Percentiles rank a stretch among this genome's conserved stretches.
Evolutionary conservation across 495 filamentous ascomycete genomes (phyloP).

Genomic region (Barbatosphaeria neglecta): DNA sequence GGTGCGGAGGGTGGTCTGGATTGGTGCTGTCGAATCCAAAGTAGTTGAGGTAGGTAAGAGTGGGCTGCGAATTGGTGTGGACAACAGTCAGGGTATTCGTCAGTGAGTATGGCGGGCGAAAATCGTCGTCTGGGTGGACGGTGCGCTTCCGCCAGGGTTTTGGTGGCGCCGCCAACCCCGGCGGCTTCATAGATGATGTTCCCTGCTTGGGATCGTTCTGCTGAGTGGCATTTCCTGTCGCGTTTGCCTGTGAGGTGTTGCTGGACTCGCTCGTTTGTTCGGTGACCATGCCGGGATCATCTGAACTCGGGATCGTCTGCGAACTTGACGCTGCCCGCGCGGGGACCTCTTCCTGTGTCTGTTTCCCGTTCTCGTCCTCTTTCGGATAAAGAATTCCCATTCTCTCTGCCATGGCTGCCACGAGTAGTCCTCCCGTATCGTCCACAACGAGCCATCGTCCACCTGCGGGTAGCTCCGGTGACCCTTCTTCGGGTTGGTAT

Average conservation of each 20-base stretch:
- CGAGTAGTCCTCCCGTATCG: conserved; percentile 76
- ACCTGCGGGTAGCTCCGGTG: conserved; percentile 3
- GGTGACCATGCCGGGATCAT: background rate
- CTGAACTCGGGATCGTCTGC: background rate
- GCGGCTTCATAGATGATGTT: background rate
- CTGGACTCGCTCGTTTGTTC: background rate
- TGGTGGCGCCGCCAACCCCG: background rate
- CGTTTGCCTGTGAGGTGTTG: conserved; percentile 12
- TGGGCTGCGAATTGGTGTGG: conserved; percentile 82
- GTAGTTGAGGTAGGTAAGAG: conserved; percentile 74
- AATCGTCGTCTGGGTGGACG: conserved; percentile 21
- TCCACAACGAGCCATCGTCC: conserved; percentile 85
- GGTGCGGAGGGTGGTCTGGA: conserved; percentile 55
- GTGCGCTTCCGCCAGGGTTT: conserved; percentile 10
- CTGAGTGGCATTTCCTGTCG: conserved; percentile 2
- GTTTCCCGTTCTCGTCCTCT: too few relatives aligned
- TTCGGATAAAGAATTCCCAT: conserved; percentile 67
- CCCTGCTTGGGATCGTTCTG: conserved; percentile 7
- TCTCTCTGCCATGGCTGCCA: conserved; percentile 80
- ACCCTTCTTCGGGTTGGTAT: conserved; percentile 7
- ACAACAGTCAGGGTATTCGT: conserved; percentile 81
- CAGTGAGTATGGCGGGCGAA: conserved; percentile 34
- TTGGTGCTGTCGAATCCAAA: conserved; percentile 66
- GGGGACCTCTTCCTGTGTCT: conserved; percentile 16
- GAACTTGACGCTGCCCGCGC: background rate